These are phyloP conservation scores for Sordariomycetes sp. DNA, from an alignment of 2,329 filamentous ascomycete species.

Conservation along the genomic window DNA sequence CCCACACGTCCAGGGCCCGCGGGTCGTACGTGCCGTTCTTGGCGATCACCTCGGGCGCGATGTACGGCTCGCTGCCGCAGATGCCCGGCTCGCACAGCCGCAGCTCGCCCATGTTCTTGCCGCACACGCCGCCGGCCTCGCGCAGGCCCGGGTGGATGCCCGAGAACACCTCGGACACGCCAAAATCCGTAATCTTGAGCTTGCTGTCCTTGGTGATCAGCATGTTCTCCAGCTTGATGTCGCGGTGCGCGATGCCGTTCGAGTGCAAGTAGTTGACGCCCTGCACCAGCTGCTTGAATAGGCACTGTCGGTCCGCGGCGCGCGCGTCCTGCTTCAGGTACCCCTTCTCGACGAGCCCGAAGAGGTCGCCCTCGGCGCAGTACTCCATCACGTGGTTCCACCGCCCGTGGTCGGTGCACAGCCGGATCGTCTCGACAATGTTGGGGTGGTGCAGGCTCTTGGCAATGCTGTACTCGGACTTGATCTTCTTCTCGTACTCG, in stretches of 20 bases:
- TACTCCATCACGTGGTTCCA: constrained; percentile 96
- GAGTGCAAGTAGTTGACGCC: constrained; percentile 73
- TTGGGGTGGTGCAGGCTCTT: constrained; percentile 81
- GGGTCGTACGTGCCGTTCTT: constrained; percentile 61
- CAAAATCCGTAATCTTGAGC: constrained; percentile 87
- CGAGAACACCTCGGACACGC: constrained; percentile 76
- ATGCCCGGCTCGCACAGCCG: constrained; percentile 69
- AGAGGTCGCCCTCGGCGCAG: constrained; percentile 74
- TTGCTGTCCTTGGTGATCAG: constrained; percentile 69
- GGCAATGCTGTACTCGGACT: constrained; percentile 80
- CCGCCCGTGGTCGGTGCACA: constrained; percentile 63
- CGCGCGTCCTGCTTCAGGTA: constrained; percentile 57
- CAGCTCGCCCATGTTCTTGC: constrained; percentile 59
- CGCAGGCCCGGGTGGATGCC: constrained; percentile 72
- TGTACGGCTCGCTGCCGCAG: constrained; percentile 78
- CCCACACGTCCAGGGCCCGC: constrained; percentile 76
- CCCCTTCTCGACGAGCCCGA: constrained; percentile 59
- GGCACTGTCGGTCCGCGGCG: constrained; percentile 60
- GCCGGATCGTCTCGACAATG: constrained; percentile 67
- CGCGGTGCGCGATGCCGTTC: constrained; percentile 80
- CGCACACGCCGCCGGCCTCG: constrained; percentile 62
- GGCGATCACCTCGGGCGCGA: constrained; percentile 72
- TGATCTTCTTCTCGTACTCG: constrained; percentile 82
- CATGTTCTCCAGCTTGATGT: constrained; percentile 84
- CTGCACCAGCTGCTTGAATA: constrained; percentile 83